A percentile compares a stretch with the other conserved stretches of the same genome.
Conservation (phyloP, 2,329 filamentous ascomycete species). For the Davidsoniella australis region DNA sequence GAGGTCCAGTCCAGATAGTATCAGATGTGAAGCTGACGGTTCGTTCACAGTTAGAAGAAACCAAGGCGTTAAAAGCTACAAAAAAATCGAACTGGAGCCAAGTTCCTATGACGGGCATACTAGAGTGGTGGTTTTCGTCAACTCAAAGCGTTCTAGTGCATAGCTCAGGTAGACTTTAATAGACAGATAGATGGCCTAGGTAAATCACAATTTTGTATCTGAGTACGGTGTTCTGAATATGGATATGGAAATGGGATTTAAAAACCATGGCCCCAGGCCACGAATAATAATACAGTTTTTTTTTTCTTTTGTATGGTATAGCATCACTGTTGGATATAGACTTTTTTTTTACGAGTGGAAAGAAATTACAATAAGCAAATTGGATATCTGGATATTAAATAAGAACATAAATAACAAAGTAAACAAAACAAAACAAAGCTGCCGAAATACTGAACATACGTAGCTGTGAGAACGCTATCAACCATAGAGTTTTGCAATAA, state of each 20-base stretch:
- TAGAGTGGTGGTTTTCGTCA: neutral
- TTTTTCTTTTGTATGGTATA: neutral
- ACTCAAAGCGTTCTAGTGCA: neutral
- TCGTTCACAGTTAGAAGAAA: neutral
- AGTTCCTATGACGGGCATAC: neutral
- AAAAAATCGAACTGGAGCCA: neutral
- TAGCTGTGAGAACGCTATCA: too few relatives aligned
- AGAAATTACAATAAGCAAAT: neutral
- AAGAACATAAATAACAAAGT: conserved; percentile 12
- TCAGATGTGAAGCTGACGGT: neutral
- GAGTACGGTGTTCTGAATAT: too few relatives aligned
- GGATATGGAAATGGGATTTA: neutral
- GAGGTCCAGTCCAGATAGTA: neutral
- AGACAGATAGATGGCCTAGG: too few relatives aligned
- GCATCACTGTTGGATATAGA: too few relatives aligned
- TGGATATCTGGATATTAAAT: conserved; percentile 9
- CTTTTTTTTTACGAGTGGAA: too few relatives aligned
- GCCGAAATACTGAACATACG: too few relatives aligned
- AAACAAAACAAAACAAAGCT: too few relatives aligned
- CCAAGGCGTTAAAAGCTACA: neutral
- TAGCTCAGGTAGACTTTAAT: too few relatives aligned
- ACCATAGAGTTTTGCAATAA: too few relatives aligned
- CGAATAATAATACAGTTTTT: neutral
- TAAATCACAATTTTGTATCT: too few relatives aligned
- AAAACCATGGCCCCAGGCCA: neutral